Conservation (phyloP, 805 yeast genomes). For the Barnettozyma salicaria region DNA sequence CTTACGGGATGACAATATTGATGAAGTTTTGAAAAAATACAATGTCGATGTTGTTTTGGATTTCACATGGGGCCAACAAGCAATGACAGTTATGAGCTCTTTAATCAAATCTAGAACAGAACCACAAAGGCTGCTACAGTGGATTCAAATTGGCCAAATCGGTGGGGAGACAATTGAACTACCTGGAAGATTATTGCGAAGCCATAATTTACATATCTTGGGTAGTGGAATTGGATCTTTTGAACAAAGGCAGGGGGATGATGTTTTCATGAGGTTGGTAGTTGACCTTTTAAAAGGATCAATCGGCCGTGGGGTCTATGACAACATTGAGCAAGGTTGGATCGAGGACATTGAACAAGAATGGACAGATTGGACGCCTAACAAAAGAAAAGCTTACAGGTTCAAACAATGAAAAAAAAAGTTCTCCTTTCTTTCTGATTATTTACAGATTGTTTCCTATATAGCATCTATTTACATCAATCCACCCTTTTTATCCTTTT, state of each 20-base stretch:
- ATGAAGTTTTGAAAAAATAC: background rate
- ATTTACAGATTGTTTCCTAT: constrained; percentile 1
- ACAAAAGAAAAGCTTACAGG: constrained; percentile 6
- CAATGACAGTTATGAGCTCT: background rate
- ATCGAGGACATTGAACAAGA: constrained; percentile 3
- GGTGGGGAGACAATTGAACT: constrained; percentile 8
- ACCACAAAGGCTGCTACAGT: constrained; percentile 1
- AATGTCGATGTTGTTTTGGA: constrained; percentile 11
- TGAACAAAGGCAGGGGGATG: background rate
- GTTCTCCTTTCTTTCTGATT: background rate
- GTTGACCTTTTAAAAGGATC: constrained; percentile 1
- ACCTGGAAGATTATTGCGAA: constrained; percentile 7
- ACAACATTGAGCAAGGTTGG: background rate
- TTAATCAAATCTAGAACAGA: constrained; percentile 6
- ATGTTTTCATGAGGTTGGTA: background rate
- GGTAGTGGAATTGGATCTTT: constrained; percentile 15
- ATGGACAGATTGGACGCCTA: constrained; percentile 10
- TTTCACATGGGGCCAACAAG: constrained; percentile 12
- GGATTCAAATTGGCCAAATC: constrained; percentile 14
- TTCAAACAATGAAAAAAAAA: background rate
- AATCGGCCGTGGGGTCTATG: constrained; percentile 1
- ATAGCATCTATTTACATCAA: constrained; percentile 1
- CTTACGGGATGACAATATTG: background rate
- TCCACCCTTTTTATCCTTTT: constrained; percentile 21
- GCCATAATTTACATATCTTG: constrained; percentile 6